Base-by-base conservation (phyloP, 495 filamentous ascomycete species). In the Lepidopterella palustris region DNA sequence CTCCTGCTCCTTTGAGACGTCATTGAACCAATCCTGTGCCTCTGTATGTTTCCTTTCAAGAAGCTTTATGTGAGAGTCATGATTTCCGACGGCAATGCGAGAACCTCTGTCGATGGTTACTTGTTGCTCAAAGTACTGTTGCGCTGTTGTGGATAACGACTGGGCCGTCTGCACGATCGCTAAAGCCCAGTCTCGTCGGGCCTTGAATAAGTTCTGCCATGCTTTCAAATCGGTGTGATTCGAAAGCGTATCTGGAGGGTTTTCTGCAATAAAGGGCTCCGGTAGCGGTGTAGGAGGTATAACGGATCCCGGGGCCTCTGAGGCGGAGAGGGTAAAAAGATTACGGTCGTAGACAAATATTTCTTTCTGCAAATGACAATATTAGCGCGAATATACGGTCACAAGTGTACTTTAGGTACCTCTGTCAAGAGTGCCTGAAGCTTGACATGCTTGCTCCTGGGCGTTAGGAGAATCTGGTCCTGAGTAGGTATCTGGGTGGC, bases 291-390 rank as follows among this genome's bases (percentile, higher is more conserved):
- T 80, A 77, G 64, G 73, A 58, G 47, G 69, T 51, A 48, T 73
- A 65, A 18, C 71, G 64, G 60, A 13, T 24, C 47, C 47, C 5
- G 21, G 47, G 73, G 63, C 29, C 68, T 68, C 45, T 72, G 62
- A 47, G 76, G 73, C 31, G 76, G 73, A 18, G 20, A 76, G 64
- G 18, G 82, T 75, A 49, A 78, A 68, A 66, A 84, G 81, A 62
- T 84, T 82, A 54, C 84, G 82, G 71, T 93, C 88, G 70, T 92
- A 97, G 31, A 96, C 81, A 65, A 88, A 95, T 60, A 97, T 84
- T 70, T 96, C 90, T 58, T 81, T 87, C 88, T 95, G 61, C 39
- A 59, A 23, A 25, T 32, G 27, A 10, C 25, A 42, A 63, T 39
- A 48, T 56, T 27, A 29, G 28, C n/a, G 48, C 39, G 21, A 61